Conservation (phyloP, 805 yeast genomes). For the Candida verbasci region DNA sequence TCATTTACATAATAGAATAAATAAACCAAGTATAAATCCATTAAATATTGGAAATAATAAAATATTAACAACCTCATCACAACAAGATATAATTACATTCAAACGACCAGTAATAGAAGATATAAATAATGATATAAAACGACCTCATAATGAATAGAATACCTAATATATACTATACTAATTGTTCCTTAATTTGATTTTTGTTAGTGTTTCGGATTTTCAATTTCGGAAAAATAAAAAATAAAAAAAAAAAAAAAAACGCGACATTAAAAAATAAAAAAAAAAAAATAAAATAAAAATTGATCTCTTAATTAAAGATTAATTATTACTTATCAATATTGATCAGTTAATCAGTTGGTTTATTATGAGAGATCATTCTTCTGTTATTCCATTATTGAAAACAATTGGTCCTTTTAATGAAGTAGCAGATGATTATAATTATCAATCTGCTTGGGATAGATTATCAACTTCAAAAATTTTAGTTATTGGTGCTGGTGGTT, state of each 20-base stretch:
- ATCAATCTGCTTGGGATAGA: constrained; percentile 17
- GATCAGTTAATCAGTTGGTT: too few species aligned
- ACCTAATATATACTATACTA: neutral
- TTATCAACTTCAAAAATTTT: constrained; percentile 22
- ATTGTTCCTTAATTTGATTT: too few species aligned
- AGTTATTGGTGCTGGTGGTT: constrained; percentile 77
- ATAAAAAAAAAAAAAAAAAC: too few species aligned
- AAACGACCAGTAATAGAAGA: neutral
- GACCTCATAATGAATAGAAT: constrained; percentile 1
- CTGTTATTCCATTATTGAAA: constrained; percentile 14
- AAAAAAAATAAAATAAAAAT: too few species aligned
- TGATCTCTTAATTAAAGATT: too few species aligned
- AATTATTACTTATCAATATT: too few species aligned
- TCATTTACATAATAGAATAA: constrained; percentile 3
- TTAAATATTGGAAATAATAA: constrained; percentile 23
- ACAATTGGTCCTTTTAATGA: constrained; percentile 38
- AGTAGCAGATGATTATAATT: constrained; percentile 29
- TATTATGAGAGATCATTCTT: constrained; percentile 18
- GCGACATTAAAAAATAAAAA: too few species aligned
- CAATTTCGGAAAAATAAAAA: too few species aligned
- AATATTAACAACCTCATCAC: neutral
- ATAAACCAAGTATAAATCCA: constrained; percentile 8
- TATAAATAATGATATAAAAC: neutral
- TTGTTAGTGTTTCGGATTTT: too few species aligned
- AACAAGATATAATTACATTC: too few species aligned